A percentile compares a stretch with the other conserved stretches of the same genome.
These are phyloP conservation scores for Scedosporium dehoogii DNA, from an alignment of 2,329 filamentous ascomycete genomes.

Conservation along the genomic window DNA sequence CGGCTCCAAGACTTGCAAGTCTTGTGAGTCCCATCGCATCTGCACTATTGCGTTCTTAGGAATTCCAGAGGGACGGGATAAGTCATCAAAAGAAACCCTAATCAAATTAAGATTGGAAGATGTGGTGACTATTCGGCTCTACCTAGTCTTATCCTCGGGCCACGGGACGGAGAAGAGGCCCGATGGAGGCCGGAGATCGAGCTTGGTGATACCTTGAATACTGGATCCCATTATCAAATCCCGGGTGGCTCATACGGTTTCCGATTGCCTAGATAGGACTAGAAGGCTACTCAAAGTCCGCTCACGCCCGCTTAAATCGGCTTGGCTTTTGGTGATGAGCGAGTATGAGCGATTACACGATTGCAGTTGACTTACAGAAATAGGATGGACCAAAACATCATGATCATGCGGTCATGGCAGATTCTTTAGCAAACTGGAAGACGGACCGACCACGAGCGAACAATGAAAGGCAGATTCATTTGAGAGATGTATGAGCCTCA, in stretches of 20 bases:
- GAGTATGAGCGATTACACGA: too few relatives aligned
- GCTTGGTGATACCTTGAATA: background rate
- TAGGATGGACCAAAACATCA: too few relatives aligned
- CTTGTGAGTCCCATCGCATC: background rate
- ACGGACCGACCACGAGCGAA: too few relatives aligned
- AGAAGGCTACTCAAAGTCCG: too few relatives aligned
- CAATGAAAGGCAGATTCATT: background rate
- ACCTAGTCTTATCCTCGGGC: slow-evolving; percentile 1
- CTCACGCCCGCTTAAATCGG: too few relatives aligned
- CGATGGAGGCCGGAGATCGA: slow-evolving; percentile 1
- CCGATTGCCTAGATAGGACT: too few relatives aligned
- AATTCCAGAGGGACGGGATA: background rate
- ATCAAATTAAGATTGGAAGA: background rate
- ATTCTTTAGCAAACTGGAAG: too few relatives aligned
- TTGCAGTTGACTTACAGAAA: too few relatives aligned
- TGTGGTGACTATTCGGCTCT: background rate
- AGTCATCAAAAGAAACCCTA: background rate
- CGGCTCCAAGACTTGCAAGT: background rate
- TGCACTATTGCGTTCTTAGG: background rate
- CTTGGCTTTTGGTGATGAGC: too few relatives aligned
- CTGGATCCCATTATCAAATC: too few relatives aligned
- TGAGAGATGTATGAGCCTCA: background rate
- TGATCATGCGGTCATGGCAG: too few relatives aligned
- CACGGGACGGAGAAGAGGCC: slow-evolving; percentile 1
- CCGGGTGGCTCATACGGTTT: too few relatives aligned